Base-by-base conservation (phyloP, 345 rosid genomes). In the Citrus reticulata region DNA sequence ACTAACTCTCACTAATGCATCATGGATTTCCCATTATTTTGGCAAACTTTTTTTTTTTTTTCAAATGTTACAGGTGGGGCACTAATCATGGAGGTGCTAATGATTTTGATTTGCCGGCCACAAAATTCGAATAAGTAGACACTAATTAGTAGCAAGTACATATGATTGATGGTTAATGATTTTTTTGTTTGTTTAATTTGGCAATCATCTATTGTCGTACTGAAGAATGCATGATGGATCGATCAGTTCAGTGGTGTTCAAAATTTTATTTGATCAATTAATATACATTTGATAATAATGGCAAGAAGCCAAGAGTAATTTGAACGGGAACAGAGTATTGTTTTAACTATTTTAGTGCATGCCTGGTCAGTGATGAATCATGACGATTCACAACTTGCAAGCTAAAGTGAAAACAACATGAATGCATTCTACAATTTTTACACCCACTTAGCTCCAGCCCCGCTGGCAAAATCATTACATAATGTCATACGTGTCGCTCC, bases 391-490 rank as follows among this genome's bases (percentile, higher is more conserved):
- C 51, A 57, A 39, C 30, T 34, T 72, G 81, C 64, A 59, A 24
- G 32, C 49, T 63, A 60, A 73, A 77, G 75, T 49, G 78, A 72
- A 60, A 77, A 73, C 70, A 73, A 58, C 54, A 65, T 60, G 68
- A 77, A 40, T 65, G 19, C 58, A 25, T 8, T 40, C 42, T 22
- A 13, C 20, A 57, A 37, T 20, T 32, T 72, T 81, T 77, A 20
- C 57, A 77, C 75, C 46, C 40, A 54, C 66, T 81, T 77, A 5
- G 35, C 40, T 66, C 22, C 17, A 24, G 5, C 37, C 74, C 17
- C 6, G 61, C 7, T 57, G 11, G 24, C 62, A 57, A 34, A 20
- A 57, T 72, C 64, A 72, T 60, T 24, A 35, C 77, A 11, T 37
- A 32, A 39, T 25, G 17, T 27, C 35, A 14, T 5, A 62, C 66